These are phyloP conservation scores for Penicillium daleae DNA, from an alignment of 495 filamentous ascomycete genomes.

Conservation along the genomic window DNA sequence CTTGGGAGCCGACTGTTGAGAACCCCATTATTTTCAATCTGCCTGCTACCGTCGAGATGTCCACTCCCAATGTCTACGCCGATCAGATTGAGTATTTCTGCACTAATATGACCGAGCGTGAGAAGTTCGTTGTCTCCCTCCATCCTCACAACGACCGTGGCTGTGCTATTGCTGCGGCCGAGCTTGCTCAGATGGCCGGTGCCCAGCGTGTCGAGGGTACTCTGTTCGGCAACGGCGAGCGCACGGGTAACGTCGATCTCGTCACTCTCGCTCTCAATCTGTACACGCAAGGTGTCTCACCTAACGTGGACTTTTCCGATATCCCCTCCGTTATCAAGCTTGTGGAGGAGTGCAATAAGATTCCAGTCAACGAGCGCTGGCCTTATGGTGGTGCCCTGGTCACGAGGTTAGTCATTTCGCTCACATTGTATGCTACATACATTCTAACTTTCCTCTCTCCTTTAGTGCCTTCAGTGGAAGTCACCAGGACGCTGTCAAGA, in stretches of 20 bases:
- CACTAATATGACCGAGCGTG: slow-evolving; percentile 72
- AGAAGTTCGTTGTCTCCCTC: slow-evolving; percentile 80
- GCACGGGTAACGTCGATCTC: slow-evolving; percentile 95
- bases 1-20: slow-evolving; percentile 82
- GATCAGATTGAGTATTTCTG: slow-evolving; percentile 98
- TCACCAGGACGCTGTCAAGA: slow-evolving; percentile 98
- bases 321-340: slow-evolving; percentile 85
- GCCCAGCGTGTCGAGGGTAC: slow-evolving; percentile 94
- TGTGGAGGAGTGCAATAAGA: slow-evolving; percentile 92
- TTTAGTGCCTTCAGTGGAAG: slow-evolving; percentile 35
- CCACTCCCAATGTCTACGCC: slow-evolving; percentile 94
- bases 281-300: slow-evolving; percentile 92
- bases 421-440: too few species aligned
- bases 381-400: slow-evolving; percentile 89
- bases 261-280: slow-evolving; percentile 95
- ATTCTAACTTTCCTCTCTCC: neutral
- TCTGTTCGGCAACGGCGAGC: slow-evolving; percentile 93
- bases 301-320: slow-evolving; percentile 89
- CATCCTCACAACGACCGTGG: slow-evolving; percentile 96
- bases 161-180: slow-evolving; percentile 85
- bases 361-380: slow-evolving; percentile 84
- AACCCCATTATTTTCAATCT: slow-evolving; percentile 97
- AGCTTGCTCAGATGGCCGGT: slow-evolving; percentile 96
- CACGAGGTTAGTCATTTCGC: slow-evolving; percentile 10
- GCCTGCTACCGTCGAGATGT: slow-evolving; percentile 94